These are phyloP conservation scores for Torulaspora microellipsoides DNA, from an alignment of 805 yeast genomes.

Conservation along the genomic window DNA sequence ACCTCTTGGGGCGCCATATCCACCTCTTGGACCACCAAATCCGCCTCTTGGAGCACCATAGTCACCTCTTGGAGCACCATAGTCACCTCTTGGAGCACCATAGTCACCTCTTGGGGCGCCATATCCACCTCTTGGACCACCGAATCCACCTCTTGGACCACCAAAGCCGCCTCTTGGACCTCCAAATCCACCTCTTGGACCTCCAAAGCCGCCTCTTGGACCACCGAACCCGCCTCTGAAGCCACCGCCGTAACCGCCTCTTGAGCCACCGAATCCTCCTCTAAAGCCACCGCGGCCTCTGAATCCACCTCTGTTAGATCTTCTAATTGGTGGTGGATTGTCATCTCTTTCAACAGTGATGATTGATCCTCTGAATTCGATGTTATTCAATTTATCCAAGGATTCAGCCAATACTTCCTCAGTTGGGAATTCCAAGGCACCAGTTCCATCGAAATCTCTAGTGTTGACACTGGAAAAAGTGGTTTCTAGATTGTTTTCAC, in stretches of 20 bases:
- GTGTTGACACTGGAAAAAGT: slow-evolving; percentile 49
- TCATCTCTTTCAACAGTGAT: slow-evolving; percentile 76
- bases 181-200: slow-evolving; percentile 32
- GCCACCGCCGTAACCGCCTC: slow-evolving; percentile 35
- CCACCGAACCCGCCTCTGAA: slow-evolving; percentile 42
- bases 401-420: slow-evolving; percentile 77
- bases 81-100: slow-evolving; percentile 26
- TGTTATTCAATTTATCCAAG: slow-evolving; percentile 64
- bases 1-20: slow-evolving; percentile 33
- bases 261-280: slow-evolving; percentile 44
- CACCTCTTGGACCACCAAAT: slow-evolving; percentile 29
- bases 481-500: slow-evolving; percentile 66
- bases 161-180: slow-evolving; percentile 34
- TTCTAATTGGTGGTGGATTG: slow-evolving; percentile 46
- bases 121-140: slow-evolving; percentile 38
- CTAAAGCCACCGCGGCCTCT: slow-evolving; percentile 47
- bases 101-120: slow-evolving; percentile 36
- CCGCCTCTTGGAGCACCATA: slow-evolving; percentile 31
- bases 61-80: slow-evolving; percentile 35
- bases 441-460: slow-evolving; percentile 44
- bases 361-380: slow-evolving; percentile 64
- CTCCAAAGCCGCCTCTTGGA: slow-evolving; percentile 36
- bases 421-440: slow-evolving; percentile 46
- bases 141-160: slow-evolving; percentile 29
- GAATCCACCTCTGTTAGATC: slow-evolving; percentile 45